Evolutionary conservation across 1,284 basidiomycete species (phyloP).

Genomic region (Ustilago sp.): DNA sequence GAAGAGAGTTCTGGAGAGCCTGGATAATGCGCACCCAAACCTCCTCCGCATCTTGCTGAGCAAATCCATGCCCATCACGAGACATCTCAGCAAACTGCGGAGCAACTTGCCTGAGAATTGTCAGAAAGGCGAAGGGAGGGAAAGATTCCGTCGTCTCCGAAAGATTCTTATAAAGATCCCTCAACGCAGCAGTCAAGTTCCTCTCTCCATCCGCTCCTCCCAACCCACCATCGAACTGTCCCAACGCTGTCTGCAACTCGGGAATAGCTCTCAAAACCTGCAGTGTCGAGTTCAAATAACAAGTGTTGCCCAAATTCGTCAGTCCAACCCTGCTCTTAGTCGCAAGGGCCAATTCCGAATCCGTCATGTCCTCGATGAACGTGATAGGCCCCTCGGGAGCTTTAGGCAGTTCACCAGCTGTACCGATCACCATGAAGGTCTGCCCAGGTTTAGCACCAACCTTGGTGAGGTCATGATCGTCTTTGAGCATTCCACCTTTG

Average conservation of each 20-base stretch:
- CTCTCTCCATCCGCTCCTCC: constrained; percentile 68
- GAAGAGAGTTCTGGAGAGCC: constrained; percentile 77
- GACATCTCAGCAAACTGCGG: constrained; percentile 90
- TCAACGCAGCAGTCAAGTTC: constrained; percentile 74
- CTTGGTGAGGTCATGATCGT: constrained; percentile 86
- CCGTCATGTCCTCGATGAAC: constrained; percentile 89
- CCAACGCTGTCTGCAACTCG: constrained; percentile 76
- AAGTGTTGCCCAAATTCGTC: constrained; percentile 79
- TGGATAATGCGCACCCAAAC: constrained; percentile 89
- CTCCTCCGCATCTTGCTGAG: constrained; percentile 98
- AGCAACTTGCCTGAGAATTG: constrained; percentile 79
- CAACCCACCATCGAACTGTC: constrained; percentile 45
- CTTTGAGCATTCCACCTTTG: constrained; percentile 87
- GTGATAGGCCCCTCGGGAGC: constrained; percentile 82
- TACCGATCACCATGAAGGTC: constrained; percentile 73
- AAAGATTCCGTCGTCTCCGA: constrained; percentile 81
- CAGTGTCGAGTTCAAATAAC: constrained; percentile 95
- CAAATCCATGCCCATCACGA: constrained; percentile 73
- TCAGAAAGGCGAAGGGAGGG: constrained; percentile 80
- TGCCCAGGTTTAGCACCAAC: constrained; percentile 78
- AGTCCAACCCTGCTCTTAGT: constrained; percentile 68
- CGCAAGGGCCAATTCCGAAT: constrained; percentile 81
- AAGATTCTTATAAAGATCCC: constrained; percentile 81
- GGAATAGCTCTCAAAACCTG: constrained; percentile 92
- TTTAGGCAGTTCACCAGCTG: constrained; percentile 89